Percentiles rank a stretch among this genome's conserved stretches.
Evolutionary conservation across 2,329 filamentous ascomycete genomes (phyloP).

Genomic region (Pseudocercospora macadamiae): DNA sequence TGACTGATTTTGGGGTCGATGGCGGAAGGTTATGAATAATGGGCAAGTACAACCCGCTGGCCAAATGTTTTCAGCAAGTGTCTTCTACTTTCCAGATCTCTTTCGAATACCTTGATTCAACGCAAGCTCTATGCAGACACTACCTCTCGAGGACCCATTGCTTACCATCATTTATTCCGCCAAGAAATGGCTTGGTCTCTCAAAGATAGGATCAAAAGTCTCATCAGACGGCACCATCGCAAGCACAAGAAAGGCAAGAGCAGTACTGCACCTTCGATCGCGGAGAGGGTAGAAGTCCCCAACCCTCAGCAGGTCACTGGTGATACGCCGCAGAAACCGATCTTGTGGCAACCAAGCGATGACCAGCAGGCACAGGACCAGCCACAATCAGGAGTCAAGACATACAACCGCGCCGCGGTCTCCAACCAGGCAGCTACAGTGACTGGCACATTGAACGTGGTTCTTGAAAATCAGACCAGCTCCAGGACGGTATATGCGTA

Average conservation of each 20-base stretch:
- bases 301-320: background rate
- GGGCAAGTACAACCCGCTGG: background rate
- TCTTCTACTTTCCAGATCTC: background rate
- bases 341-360: slow-evolving; percentile 16
- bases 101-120: background rate
- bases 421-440: slow-evolving; percentile 27
- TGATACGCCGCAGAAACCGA: slow-evolving; percentile 4
- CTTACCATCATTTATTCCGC: slow-evolving; percentile 7
- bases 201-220: slow-evolving; percentile 27
- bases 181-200: slow-evolving; percentile 15
- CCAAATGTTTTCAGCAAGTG: background rate
- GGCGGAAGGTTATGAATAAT: too few relatives aligned
- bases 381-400: slow-evolving; percentile 10
- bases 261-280: background rate
- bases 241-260: slow-evolving; percentile 16
- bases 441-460: slow-evolving; percentile 35
- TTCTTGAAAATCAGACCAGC: slow-evolving; percentile 38
- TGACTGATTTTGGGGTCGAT: background rate
- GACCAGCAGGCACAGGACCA: slow-evolving; percentile 11
- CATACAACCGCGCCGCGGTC: slow-evolving; percentile 20
- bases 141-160: slow-evolving; percentile 2
- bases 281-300: background rate
- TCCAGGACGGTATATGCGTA: slow-evolving; percentile 41
- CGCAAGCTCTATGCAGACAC: slow-evolving; percentile 12
- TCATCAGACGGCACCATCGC: slow-evolving; percentile 19